Conservation (phyloP, 2,329 filamentous ascomycete species). For the Ophiostoma montium region DNA sequence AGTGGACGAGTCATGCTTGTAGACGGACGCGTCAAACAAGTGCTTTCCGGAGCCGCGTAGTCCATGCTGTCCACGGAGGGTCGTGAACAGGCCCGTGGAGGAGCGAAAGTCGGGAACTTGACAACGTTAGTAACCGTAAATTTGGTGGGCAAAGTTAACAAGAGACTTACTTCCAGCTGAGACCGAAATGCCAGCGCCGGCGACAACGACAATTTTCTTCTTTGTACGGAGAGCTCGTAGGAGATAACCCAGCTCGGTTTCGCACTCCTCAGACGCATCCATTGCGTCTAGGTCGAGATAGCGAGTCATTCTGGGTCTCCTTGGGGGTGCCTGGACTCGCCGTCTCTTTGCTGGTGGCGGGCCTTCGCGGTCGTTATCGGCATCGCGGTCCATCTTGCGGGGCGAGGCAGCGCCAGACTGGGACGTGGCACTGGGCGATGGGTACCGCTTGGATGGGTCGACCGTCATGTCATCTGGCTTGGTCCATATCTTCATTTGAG, state of each 20-base stretch:
- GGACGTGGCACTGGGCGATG: constrained; percentile 35
- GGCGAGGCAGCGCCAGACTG: constrained; percentile 38
- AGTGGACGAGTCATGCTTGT: constrained; percentile 80
- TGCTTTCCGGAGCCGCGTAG: constrained; percentile 89
- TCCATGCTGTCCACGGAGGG: constrained; percentile 73
- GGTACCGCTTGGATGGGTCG: constrained; percentile 32
- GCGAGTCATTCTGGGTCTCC: constrained; percentile 55
- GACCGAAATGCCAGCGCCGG: constrained; percentile 91
- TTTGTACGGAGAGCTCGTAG: constrained; percentile 67
- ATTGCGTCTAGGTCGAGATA: constrained; percentile 54
- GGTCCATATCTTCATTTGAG: constrained; percentile 11
- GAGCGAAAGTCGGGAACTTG: constrained; percentile 91
- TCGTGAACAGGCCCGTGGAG: constrained; percentile 74
- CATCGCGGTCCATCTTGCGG: constrained; percentile 24
- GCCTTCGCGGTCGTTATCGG: constrained; percentile 34
- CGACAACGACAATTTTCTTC: constrained; percentile 93
- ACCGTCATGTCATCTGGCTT: constrained; percentile 10
- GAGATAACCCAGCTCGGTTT: constrained; percentile 54
- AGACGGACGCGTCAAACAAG: constrained; percentile 93
- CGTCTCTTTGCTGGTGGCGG: constrained; percentile 64
- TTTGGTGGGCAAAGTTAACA: not conserved
- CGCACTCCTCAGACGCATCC: constrained; percentile 31
- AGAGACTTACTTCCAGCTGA: constrained; percentile 64
- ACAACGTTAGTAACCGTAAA: not conserved
- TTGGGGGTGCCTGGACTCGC: constrained; percentile 40